Evolutionary conservation across 1,284 basidiomycete genomes (phyloP).

Genomic region (Microbotryum intermedium): DNA sequence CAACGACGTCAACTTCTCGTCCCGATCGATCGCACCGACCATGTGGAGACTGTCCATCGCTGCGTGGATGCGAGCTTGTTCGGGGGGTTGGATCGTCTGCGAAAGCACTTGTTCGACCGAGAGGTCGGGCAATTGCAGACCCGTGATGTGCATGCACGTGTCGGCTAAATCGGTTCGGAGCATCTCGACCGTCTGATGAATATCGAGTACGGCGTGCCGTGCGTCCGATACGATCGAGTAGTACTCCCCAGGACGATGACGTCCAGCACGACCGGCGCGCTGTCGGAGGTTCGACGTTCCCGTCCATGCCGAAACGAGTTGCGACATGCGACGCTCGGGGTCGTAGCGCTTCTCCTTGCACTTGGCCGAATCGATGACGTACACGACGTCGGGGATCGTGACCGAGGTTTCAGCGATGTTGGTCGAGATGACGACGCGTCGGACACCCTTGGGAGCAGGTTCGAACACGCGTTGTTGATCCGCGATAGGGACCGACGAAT

Average conservation of each 20-base stretch:
- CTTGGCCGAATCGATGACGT: constrained; percentile 81
- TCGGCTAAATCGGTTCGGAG: constrained; percentile 71
- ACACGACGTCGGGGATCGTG: constrained; percentile 93
- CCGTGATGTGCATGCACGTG: constrained; percentile 94
- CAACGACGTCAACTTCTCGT: constrained; percentile 68
- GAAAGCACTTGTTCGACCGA: constrained; percentile 78
- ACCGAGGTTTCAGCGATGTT: constrained; percentile 96
- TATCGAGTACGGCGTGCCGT: constrained; percentile 57
- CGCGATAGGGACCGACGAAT: constrained; percentile 79
- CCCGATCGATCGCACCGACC: constrained; percentile 75
- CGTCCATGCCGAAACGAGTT: constrained; percentile 81
- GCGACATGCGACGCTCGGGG: constrained; percentile 75
- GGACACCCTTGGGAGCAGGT: constrained; percentile 63
- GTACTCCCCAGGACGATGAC: constrained; percentile 86
- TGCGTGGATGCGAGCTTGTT: constrained; percentile 61
- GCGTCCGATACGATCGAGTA: constrained; percentile 69
- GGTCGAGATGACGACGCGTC: constrained; percentile 83
- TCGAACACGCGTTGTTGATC: constrained; percentile 90
- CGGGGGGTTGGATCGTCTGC: constrained; percentile 84
- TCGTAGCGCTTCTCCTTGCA: constrained; percentile 93
- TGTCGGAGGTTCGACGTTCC: constrained; percentile 90
- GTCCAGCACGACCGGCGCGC: constrained; percentile 84
- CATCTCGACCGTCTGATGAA: constrained; percentile 93
- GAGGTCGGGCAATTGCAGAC: constrained; percentile 84
- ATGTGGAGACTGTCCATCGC: constrained; percentile 75